Percentiles rank a stretch among this genome's conserved stretches.
These are phyloP conservation scores for Tetraselmis chui DNA, from an alignment of 139 green algal species.

Conservation along the genomic window DNA sequence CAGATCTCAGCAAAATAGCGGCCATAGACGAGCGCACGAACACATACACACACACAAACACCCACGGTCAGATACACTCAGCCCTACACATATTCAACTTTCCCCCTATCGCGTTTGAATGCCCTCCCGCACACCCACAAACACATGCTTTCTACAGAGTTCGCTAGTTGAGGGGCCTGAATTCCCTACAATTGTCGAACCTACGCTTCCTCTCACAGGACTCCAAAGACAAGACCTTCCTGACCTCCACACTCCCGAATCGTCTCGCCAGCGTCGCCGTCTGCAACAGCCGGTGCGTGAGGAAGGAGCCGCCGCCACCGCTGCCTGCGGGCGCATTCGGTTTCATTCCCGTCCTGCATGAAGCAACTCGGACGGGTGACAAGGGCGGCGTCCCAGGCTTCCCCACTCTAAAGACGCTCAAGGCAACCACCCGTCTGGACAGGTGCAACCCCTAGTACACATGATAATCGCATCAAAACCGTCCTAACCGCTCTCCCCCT, in stretches of 20 bases:
- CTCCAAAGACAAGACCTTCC: conserved; percentile 48
- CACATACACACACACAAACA: too few species aligned
- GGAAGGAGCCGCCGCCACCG: conserved; percentile 41
- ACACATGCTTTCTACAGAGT: too few species aligned
- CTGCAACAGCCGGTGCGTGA: conserved; percentile 33
- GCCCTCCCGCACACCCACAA: too few species aligned
- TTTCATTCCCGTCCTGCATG: conserved; percentile 44
- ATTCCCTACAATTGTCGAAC: too few species aligned
- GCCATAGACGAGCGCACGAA: too few species aligned
- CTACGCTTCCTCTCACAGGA: not conserved
- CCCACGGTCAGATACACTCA: too few species aligned
- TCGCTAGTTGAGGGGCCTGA: too few species aligned
- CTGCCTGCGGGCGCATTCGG: conserved; percentile 48
- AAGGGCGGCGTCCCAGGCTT: conserved; percentile 45
- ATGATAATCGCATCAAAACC: conserved; percentile 26
- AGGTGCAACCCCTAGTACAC: conserved; percentile 3
- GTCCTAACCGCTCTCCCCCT: too few species aligned
- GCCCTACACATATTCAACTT: too few species aligned
- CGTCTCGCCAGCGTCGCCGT: conserved; percentile 28
- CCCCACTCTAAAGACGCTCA: conserved; percentile 63
- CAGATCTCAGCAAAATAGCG: too few species aligned
- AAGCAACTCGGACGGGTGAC: conserved; percentile 23
- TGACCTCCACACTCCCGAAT: conserved; percentile 57
- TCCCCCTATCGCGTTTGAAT: too few species aligned
- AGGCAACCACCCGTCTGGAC: conserved; percentile 14